Evolutionary conservation across 1,284 basidiomycete species (phyloP).

Genomic region (Malassezia globosa): DNA sequence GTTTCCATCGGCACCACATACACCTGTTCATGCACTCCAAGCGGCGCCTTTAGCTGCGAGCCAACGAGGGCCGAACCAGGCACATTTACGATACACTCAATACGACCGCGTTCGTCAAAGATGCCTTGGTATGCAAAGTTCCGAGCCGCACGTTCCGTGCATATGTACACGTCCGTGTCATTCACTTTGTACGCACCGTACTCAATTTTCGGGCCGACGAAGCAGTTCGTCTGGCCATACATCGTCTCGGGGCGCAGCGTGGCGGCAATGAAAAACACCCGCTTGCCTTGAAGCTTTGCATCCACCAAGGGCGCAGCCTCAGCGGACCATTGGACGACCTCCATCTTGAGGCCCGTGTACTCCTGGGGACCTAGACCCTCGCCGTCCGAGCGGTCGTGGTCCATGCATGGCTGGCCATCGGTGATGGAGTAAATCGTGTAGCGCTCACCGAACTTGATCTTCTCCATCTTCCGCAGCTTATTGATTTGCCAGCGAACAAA

Average conservation of each 20-base stretch:
- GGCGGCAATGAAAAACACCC: constrained; percentile 83
- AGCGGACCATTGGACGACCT: constrained; percentile 57
- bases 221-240: constrained; percentile 96
- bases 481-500: constrained; percentile 99
- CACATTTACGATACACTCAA: constrained; percentile 33
- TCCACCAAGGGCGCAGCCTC: constrained; percentile 55
- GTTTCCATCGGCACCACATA: constrained; percentile 97
- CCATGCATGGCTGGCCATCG: constrained; percentile 99
- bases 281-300: constrained; percentile 57
- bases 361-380: constrained; percentile 93
- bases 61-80: constrained; percentile 69
- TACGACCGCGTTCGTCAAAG: constrained; percentile 50
- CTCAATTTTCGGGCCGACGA: constrained; percentile 78
- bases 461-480: constrained; percentile 59
- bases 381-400: constrained; percentile 91
- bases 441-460: constrained; percentile 75
- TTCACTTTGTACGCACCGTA: constrained; percentile 73
- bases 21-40: constrained; percentile 70
- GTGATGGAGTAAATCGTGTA: constrained; percentile 99
- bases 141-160: constrained; percentile 77
- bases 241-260: constrained; percentile 95
- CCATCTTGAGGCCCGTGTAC: constrained; percentile 92
- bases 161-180: constrained; percentile 65
- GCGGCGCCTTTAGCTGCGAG: constrained; percentile 79
- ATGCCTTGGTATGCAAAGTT: constrained; percentile 94